Conservation (phyloP, 129 eudicot species). For the Chrysanthemum lavandulifolium region DNA sequence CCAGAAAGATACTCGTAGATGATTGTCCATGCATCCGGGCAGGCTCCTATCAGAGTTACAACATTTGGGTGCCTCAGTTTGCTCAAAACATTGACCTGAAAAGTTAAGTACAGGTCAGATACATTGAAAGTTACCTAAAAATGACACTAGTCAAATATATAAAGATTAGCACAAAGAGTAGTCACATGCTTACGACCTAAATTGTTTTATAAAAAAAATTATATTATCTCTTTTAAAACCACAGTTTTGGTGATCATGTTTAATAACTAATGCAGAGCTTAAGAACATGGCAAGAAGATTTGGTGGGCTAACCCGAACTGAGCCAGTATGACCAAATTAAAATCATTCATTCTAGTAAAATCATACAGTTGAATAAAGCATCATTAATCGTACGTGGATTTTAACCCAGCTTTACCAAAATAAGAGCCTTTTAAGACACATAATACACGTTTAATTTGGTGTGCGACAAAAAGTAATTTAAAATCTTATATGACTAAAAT, state of each 20-base stretch:
- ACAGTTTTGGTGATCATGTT: neutral
- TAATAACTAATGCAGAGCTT: neutral
- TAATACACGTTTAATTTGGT: neutral
- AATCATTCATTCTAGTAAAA: neutral
- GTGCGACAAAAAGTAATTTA: neutral
- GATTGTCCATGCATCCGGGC: slow-evolving; percentile 61
- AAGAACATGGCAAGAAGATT: neutral
- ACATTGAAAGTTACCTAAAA: neutral
- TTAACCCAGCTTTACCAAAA: no score
- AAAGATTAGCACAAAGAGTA: neutral
- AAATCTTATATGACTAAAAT: neutral
- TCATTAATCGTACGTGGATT: neutral
- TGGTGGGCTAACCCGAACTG: neutral
- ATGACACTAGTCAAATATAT: neutral
- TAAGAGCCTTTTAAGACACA: neutral
- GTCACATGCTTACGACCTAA: neutral
- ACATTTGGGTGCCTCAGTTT: slow-evolving; percentile 81
- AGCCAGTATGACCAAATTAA: neutral
- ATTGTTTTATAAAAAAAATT: neutral
- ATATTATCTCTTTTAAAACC: neutral
- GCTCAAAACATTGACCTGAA: slow-evolving; percentile 74
- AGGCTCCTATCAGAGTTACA: slow-evolving; percentile 68
- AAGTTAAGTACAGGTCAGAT: neutral
- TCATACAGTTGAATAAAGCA: neutral
- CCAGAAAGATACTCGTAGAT: slow-evolving; percentile 67